phyloP scores from a whole-genome alignment of 495 filamentous ascomycete genomes.

The Ramalina intermedia region DNA sequence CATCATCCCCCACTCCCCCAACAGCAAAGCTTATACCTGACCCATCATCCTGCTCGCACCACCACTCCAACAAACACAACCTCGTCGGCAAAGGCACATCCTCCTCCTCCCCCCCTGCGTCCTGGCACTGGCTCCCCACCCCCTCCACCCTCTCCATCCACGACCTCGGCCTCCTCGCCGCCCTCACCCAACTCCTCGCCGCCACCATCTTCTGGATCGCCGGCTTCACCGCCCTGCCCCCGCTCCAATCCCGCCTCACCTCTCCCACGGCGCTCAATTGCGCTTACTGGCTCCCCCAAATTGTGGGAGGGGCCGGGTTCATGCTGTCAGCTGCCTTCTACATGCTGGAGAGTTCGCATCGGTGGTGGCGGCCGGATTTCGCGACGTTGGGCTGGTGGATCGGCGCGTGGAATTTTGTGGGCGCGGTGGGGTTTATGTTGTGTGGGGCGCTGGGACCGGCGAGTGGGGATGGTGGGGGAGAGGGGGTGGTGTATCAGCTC shows the following conservation, averaged over 20 bases:
- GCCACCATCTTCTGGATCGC: constrained; percentile 50
- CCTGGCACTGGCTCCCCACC: constrained; percentile 53
- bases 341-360: constrained; percentile 55
- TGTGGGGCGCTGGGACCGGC: constrained; percentile 50
- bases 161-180: constrained; percentile 57
- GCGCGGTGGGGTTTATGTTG: constrained; percentile 54
- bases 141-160: constrained; percentile 47
- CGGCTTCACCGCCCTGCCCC: constrained; percentile 49
- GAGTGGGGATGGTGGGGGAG: constrained; percentile 21
- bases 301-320: constrained; percentile 39
- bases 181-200: constrained; percentile 41
- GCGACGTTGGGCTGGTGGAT: constrained; percentile 48
- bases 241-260: constrained; percentile 33
- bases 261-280: constrained; percentile 35
- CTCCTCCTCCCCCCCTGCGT: constrained; percentile 3
- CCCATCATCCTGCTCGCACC: constrained; percentile 32
- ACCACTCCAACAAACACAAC: constrained; percentile 38
- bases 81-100: constrained; percentile 25
- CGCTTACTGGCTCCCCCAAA: constrained; percentile 54
- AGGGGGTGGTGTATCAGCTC: constrained; percentile 41
- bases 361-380: constrained; percentile 48
- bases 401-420: constrained; percentile 42
- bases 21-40: constrained; percentile 8
- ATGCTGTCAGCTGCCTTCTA: constrained; percentile 30
- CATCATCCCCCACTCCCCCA: constrained; percentile 3